These are phyloP conservation scores for Chalciporus piperatus DNA, from an alignment of 768 basidiomycete genomes.

Conservation along the genomic window DNA sequence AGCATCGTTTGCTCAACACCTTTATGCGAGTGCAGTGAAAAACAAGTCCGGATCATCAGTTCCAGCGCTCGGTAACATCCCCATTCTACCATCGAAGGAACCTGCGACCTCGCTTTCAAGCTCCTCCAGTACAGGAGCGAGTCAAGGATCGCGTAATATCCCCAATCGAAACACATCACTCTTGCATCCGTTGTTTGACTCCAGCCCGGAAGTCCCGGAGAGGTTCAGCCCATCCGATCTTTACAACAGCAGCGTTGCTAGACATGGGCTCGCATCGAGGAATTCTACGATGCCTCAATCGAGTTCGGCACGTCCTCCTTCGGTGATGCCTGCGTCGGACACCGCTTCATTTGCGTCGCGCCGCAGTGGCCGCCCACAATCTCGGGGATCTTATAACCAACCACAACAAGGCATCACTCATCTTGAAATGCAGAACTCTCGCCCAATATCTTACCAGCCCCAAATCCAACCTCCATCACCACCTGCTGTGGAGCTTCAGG, in stretches of 20 bases:
- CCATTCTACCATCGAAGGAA: conserved; percentile 7
- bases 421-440: neutral
- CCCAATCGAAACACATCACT: conserved; percentile 4
- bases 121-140: neutral
- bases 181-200: conserved; percentile 3
- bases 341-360: neutral
- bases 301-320: neutral
- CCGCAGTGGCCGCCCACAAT: neutral
- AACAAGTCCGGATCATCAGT: conserved; percentile 9
- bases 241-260: conserved; percentile 16
- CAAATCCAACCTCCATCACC: neutral
- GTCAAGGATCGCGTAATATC: neutral
- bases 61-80: neutral
- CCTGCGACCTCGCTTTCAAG: neutral
- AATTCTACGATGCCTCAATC: neutral
- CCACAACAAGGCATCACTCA: neutral
- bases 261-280: conserved; percentile 3
- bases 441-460: neutral
- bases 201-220: neutral
- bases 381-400: neutral
- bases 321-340: neutral
- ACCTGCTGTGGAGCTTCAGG: neutral
- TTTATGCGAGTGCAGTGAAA: conserved; percentile 41
- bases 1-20: conserved; percentile 38
- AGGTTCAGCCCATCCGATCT: conserved; percentile 12